These are phyloP conservation scores for Cytospora piceicola DNA, from an alignment of 2,329 filamentous ascomycete genomes.

Conservation along the genomic window DNA sequence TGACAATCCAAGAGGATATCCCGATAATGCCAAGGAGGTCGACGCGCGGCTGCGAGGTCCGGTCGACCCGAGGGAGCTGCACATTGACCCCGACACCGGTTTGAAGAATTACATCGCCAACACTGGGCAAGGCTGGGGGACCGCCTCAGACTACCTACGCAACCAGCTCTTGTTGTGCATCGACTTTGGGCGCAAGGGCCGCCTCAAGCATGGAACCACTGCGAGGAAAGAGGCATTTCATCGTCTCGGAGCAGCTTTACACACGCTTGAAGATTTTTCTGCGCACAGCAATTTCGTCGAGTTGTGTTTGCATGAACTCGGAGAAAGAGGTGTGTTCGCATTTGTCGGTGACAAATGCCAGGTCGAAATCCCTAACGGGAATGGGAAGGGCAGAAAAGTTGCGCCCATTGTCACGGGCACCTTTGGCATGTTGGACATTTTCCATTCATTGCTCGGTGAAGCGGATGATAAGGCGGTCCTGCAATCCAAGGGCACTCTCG, in stretches of 20 bases:
- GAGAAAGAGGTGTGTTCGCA: slow-evolving; percentile 54
- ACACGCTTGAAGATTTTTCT: slow-evolving; percentile 58
- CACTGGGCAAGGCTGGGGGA: slow-evolving; percentile 36
- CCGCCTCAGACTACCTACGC: slow-evolving; percentile 38
- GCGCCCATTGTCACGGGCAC: slow-evolving; percentile 58
- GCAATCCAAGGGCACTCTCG: slow-evolving; percentile 38
- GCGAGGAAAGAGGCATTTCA: slow-evolving; percentile 36
- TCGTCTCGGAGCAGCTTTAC: slow-evolving; percentile 53
- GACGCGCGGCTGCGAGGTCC: slow-evolving; percentile 38
- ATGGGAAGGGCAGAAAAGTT: slow-evolving; percentile 45
- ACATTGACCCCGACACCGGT: slow-evolving; percentile 38
- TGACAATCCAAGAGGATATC: slow-evolving; percentile 48
- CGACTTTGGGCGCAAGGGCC: slow-evolving; percentile 34
- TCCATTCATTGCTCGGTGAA: slow-evolving; percentile 39
- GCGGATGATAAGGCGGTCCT: slow-evolving; percentile 40
- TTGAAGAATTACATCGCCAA: slow-evolving; percentile 42
- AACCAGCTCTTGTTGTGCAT: slow-evolving; percentile 36
- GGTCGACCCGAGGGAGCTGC: slow-evolving; percentile 38
- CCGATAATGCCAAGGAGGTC: slow-evolving; percentile 37
- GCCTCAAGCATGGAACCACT: slow-evolving; percentile 30
- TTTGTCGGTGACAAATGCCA: slow-evolving; percentile 50
- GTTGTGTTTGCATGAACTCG: slow-evolving; percentile 54
- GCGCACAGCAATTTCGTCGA: slow-evolving; percentile 60
- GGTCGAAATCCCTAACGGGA: slow-evolving; percentile 36
- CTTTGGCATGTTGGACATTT: slow-evolving; percentile 48